Base-by-base conservation (phyloP, 768 basidiomycete species). In the Asterophora parasitica region DNA sequence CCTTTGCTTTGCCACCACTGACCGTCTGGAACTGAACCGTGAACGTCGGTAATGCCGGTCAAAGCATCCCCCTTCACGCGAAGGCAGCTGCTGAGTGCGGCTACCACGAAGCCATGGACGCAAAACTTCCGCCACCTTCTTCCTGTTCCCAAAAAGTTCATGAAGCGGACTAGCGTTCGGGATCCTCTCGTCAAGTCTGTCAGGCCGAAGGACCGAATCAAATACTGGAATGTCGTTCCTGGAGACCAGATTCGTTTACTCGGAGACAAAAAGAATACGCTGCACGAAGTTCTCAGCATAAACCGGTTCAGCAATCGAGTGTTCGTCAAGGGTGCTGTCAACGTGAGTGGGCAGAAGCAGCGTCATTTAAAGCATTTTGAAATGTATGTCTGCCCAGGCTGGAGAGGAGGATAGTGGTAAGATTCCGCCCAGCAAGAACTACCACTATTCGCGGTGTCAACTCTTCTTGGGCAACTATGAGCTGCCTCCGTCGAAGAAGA, bases 151-250 rank as follows among this genome's bases (percentile, higher is more conserved):
- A 76, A 76, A 50, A 66, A 69, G 52, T 79, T 75, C 73, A 42
- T 65, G 44, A 71, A 75, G 58, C 70, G 73, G 42, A 60, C 59
- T 51, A 67, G 70, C 11, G 73, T 69, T 52, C 64, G 66, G 36
- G 76, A 77, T 61, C 64, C 71, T 54, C 62, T 65, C 49, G 52
- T 73, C 45, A 86, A 85, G 61, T 76, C 77, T 33, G 81, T 78
- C 37, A 73, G 76, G 10, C 75, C 78, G 9, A 73, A 74, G 48
- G 83, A 89, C 58, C 75, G 90, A 39, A 85, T 92, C 44, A 85
- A 88, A 62, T 80, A 79, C 60, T 92, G 90, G 90, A 92, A 92
- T 60, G 77, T 92, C 51, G 83, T 89, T 28, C 88, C 91, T 4
- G 90, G 90, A 6, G 90, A 92, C 68, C 78, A 76, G 45, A 79